Evolutionary conservation across 441 rosid genomes (phyloP), one percentile per base, ranked within the genome.

Genomic region (Pelargonium australe): DNA sequence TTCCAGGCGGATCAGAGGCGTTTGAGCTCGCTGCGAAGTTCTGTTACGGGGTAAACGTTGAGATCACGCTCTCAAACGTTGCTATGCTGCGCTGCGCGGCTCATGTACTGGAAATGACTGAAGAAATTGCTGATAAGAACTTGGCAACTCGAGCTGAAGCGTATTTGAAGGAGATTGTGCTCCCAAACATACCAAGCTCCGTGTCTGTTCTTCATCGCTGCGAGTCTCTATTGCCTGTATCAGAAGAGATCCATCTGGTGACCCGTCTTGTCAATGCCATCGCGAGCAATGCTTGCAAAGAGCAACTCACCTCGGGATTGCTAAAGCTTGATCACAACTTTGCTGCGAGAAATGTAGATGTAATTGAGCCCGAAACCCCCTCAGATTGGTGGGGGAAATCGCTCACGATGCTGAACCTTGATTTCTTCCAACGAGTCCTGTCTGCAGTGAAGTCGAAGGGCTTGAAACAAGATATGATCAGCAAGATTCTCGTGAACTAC

Each of bases 341-440:
- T 78, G 77, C 87, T 1, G 73, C 82, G 14, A 87, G 84, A 68
- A 10, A 72, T 11, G 37, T 63, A 0, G 82, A 74, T 23, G 70
- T 79, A 20, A 20, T 20, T n/a, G 97, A 85, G 71, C 88, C 89
- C 3, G 94, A 94, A 74, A 87, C 92, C 61, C 92, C 94, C 6
- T 78, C 83, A 13, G 89, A 89, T 57, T 94, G 97, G 97, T 94
- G 99, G 99, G 99, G 97, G 23, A 89, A 88, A 78, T 86, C 95
- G 6, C 77, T 94, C 12, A 72, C 89, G 57, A 73, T 83, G 65
- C 81, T 94, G 23, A 88, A 73, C 74, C 96, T 89, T 23, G 94
- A 90, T 73, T 82, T 86, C 79, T 95, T 95, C 81, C 96, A 88
- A 62, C 80, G 97, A 40, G 99, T 89, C 55, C 69, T 91, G 60